Percentiles rank a stretch among this genome's conserved stretches.
phyloP scores from a whole-genome alignment of 2,329 filamentous ascomycete genomes.

The Colletotrichum salicis region DNA sequence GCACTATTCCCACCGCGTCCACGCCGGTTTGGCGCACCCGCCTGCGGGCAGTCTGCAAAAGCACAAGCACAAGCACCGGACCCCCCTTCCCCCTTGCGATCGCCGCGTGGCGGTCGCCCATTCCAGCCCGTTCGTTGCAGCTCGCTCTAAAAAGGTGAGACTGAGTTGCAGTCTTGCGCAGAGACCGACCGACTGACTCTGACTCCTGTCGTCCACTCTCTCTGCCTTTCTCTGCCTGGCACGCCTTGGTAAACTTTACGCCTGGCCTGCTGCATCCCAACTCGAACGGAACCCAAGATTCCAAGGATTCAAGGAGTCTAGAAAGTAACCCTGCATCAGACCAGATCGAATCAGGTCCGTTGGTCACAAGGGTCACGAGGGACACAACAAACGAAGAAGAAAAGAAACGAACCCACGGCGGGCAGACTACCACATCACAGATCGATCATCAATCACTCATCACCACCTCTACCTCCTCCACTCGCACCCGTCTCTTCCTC shows the following conservation, averaged over 20 bases:
- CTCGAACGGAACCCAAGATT: conserved; percentile 8
- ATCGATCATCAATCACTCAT: conserved; percentile 21
- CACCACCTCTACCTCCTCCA: conserved; percentile 6
- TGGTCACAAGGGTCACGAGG: conserved; percentile 4
- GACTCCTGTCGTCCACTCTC: background rate
- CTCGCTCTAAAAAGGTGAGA: conserved; percentile 35
- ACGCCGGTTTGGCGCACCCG: background rate
- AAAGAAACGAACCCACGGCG: conserved; percentile 16
- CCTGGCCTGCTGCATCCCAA: conserved; percentile 6
- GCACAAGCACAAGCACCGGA: conserved; percentile 1
- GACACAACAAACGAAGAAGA: conserved; percentile 20
- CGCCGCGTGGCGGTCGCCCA: conserved; percentile 14
- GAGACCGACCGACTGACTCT: background rate
- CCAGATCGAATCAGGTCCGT: conserved; percentile 9
- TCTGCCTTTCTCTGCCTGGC: background rate
- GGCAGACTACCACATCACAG: conserved; percentile 22
- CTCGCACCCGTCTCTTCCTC: background rate
- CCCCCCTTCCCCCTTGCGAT: background rate
- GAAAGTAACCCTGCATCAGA: conserved; percentile 17
- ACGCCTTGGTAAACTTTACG: background rate
- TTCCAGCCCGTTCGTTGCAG: conserved; percentile 33
- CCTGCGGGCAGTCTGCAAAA: background rate
- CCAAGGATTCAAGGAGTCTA: background rate
- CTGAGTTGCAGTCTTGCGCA: conserved; percentile 12
- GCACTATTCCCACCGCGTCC: conserved; percentile 11